Conservation (phyloP, 2,329 filamentous ascomycete species). For the Colletotrichum sansevieriae region DNA sequence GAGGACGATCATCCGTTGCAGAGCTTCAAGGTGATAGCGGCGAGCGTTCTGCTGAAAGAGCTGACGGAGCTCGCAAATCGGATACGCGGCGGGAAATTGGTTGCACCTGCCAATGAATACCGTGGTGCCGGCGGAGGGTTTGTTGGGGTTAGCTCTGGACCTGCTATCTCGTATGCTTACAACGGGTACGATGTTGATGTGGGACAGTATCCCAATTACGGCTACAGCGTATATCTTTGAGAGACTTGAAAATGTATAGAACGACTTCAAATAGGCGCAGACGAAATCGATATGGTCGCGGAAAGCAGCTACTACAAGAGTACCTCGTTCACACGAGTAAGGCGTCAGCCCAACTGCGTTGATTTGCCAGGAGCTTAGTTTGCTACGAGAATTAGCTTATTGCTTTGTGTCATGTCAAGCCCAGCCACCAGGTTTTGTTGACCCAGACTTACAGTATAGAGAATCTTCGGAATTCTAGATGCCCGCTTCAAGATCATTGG, state of each 20-base stretch:
- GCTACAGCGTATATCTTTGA: slow-evolving; percentile 25
- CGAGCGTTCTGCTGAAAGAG: slow-evolving; percentile 52
- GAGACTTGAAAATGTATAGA: not conserved
- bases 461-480: too few relatives aligned
- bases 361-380: too few relatives aligned
- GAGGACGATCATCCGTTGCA: slow-evolving; percentile 43
- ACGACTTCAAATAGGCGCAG: too few relatives aligned
- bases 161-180: slow-evolving; percentile 18
- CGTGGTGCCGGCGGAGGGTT: slow-evolving; percentile 14
- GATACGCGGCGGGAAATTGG: slow-evolving; percentile 6
- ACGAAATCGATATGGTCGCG: too few relatives aligned
- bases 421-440: too few relatives aligned
- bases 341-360: too few relatives aligned
- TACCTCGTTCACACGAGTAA: too few relatives aligned
- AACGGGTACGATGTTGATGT: slow-evolving; percentile 35
- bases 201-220: slow-evolving; percentile 36
- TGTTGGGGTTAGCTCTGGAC: slow-evolving; percentile 27
- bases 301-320: too few relatives aligned
- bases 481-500: too few relatives aligned
- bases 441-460: too few relatives aligned
- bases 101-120: not conserved
- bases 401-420: too few relatives aligned
- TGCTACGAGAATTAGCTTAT: too few relatives aligned
- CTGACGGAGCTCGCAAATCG: slow-evolving; percentile 41
- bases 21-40: slow-evolving; percentile 55